phyloP scores from a whole-genome alignment of 176 grass and related monocot genomes.

The Raddia distichophylla region DNA sequence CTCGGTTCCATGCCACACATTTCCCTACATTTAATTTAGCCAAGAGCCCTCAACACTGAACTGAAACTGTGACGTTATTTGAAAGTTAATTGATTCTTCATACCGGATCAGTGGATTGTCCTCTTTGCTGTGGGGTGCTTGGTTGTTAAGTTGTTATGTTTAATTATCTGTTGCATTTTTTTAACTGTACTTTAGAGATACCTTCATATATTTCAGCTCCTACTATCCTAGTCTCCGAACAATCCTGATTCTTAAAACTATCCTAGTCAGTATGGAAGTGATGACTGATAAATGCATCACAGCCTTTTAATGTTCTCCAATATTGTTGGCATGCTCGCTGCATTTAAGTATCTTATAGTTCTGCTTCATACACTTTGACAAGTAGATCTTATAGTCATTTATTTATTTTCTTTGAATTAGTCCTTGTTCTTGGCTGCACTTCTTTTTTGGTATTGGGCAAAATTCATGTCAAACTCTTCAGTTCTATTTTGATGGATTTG shows the following conservation, averaged over 20 bases:
- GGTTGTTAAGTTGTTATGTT: neutral
- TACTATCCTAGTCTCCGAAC: neutral
- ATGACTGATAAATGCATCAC: neutral
- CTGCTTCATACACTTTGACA: conserved; percentile 21
- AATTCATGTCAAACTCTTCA: neutral
- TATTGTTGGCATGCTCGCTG: neutral
- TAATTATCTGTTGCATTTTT: neutral
- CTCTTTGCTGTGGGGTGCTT: neutral
- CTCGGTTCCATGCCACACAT: neutral
- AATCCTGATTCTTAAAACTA: neutral
- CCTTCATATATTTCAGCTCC: neutral
- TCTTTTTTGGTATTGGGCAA: neutral
- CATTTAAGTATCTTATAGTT: neutral
- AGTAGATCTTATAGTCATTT: neutral
- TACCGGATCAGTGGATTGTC: neutral
- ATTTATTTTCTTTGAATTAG: neutral
- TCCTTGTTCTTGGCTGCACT: neutral
- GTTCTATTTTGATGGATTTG: neutral
- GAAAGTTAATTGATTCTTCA: neutral
- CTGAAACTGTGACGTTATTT: neutral
- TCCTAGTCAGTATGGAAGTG: neutral
- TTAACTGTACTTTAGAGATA: no score
- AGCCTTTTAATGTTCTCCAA: neutral
- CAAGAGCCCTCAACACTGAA: neutral
- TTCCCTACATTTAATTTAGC: neutral